Evolutionary conservation across 148 eudicot genomes (phyloP), one percentile per base, ranked within the genome.

Genomic region (Fagopyrum esculentum): DNA sequence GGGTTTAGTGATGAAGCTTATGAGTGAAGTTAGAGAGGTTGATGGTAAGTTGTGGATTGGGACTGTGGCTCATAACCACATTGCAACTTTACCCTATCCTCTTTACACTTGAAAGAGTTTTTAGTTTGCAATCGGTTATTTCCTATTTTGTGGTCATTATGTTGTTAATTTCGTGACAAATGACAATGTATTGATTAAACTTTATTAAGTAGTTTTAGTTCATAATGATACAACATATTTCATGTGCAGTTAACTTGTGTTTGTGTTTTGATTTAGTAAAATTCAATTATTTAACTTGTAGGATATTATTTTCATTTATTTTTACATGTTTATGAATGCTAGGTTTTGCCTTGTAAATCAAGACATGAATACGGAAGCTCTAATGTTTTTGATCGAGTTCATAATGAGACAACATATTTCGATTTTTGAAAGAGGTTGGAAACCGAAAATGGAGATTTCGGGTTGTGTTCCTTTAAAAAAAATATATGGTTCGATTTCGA

Each of bases 41-140:
- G 76, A 94, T 63, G 98, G 98, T 44, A 91, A 87, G 78, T 81
- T 94, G 71, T 91, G 98, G 98, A 88, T 94, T 71, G 98, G 98
- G 9, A 94, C 98, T 51, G 98, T 91, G 83, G 98, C 98, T 77
- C 97, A 94, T 84, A 94, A 94, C 75, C 96, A 91, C 77, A 91
- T 94, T 84, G 98, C 98, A 40, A 91, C 91, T 6, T 74, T 94
- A 3, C 83, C 89, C 78, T 93, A 93, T 72, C 92, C 98, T 81
- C 56, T 40, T 66, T 9, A 49, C 11, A 7, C 12, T 49, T 49
- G 52, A 49, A 2, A 35, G 40, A 1, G 13, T 1, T 26, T 26
- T 29, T 61, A 61, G 68, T 66, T 66, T 66, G 3, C 9, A 13
- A 61, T 64, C 29, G n/a, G 13, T 12, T 64, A 13, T 35, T 30